A percentile compares a stretch with the other conserved stretches of the same genome.
phyloP scores from a whole-genome alignment of 352 stramenopile species.

The Phytopythium sindhum region DNA sequence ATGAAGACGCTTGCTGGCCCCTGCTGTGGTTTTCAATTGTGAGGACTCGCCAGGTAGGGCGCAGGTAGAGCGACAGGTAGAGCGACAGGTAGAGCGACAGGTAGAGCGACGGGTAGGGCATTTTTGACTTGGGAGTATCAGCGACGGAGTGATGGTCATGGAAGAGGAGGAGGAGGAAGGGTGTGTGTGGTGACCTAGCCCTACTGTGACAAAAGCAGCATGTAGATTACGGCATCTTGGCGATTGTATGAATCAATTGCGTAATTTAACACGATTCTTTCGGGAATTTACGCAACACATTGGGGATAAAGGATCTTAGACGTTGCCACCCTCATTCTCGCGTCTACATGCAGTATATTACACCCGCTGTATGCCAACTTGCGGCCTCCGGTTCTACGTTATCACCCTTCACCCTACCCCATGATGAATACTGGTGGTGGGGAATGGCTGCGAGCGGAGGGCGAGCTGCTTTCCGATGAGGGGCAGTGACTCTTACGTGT shows the following conservation, averaged over 20 bases:
- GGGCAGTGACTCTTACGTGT: background rate
- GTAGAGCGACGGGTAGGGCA: background rate
- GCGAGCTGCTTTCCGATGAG: background rate
- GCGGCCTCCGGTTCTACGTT: too few relatives aligned
- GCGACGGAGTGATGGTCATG: constrained; percentile 6
- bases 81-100: background rate
- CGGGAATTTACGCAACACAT: too few relatives aligned
- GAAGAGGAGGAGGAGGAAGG: constrained; percentile 3
- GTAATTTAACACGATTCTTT: too few relatives aligned
- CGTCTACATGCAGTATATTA: too few relatives aligned
- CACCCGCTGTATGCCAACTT: too few relatives aligned
- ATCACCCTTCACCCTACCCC: too few relatives aligned
- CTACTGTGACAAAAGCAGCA: too few relatives aligned
- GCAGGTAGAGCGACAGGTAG: background rate
- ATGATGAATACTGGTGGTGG: constrained; percentile 1
- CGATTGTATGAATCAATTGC: background rate
- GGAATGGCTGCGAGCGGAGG: background rate
- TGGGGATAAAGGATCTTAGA: too few relatives aligned
- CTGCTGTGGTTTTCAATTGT: background rate
- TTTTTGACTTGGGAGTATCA: too few relatives aligned
- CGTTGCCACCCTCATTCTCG: too few relatives aligned
- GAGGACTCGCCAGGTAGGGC: background rate
- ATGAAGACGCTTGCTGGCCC: background rate
- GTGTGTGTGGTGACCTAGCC: too few relatives aligned
- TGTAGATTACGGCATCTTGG: background rate